Conservation (phyloP, 202 grass and related monocot genomes). For the Bolboschoenoplectus hybrid region DNA sequence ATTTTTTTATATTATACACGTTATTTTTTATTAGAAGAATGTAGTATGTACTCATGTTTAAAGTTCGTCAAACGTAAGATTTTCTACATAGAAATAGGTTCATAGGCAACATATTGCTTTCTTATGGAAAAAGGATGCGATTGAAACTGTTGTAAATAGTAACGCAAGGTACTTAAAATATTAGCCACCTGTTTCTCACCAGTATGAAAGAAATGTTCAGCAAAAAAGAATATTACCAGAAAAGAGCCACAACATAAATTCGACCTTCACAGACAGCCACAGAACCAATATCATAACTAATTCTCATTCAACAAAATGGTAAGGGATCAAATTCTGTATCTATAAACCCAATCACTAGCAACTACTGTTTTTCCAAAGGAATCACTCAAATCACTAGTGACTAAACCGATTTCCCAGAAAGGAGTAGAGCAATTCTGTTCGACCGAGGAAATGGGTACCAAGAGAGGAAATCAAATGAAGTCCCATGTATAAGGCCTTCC, state of each 20-base stretch:
- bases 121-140: neutral
- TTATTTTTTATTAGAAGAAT: too few species aligned
- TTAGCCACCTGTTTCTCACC: neutral
- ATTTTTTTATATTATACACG: too few species aligned
- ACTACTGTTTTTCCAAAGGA: neutral
- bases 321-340: neutral
- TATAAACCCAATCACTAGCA: conserved; percentile 5
- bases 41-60: too few species aligned
- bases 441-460: neutral
- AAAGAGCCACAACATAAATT: conserved; percentile 8
- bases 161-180: neutral
- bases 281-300: conserved; percentile 30
- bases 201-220: conserved; percentile 11
- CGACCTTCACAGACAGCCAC: conserved; percentile 30
- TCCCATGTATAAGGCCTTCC: neutral
- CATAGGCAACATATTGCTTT: neutral
- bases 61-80: too few species aligned
- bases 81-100: neutral
- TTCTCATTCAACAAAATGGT: conserved; percentile 11
- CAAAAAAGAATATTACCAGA: conserved; percentile 6
- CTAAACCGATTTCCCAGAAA: conserved; percentile 4
- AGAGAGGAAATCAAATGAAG: neutral
- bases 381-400: neutral
- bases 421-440: conserved; percentile 23
- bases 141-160: neutral